Conservation (phyloP, 371 early-diverging fungal species). For the Capillidium rhysosporum region DNA sequence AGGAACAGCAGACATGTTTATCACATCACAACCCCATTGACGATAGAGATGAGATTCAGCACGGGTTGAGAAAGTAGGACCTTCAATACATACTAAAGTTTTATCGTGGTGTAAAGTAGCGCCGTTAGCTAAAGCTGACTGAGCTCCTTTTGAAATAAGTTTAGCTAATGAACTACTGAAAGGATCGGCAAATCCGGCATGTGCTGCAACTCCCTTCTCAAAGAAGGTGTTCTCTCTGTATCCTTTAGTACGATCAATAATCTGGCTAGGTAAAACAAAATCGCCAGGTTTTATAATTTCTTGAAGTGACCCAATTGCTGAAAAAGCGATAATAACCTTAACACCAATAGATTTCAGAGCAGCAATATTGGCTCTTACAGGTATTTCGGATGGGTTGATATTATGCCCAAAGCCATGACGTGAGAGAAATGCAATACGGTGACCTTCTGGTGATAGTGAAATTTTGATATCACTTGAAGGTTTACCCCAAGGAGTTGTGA, state of each 20-base stretch:
- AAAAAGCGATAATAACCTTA: slow-evolving; percentile 80
- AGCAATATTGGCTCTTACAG: slow-evolving; percentile 90
- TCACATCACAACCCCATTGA: slow-evolving; percentile 74
- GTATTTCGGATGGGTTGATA: slow-evolving; percentile 75
- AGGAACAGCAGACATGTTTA: slow-evolving; percentile 94
- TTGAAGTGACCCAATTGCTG: slow-evolving; percentile 79
- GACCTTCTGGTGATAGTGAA: slow-evolving; percentile 40
- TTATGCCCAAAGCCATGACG: slow-evolving; percentile 85
- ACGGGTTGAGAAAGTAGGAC: slow-evolving; percentile 89
- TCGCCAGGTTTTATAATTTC: slow-evolving; percentile 86
- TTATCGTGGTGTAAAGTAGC: slow-evolving; percentile 48
- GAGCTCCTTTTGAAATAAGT: slow-evolving; percentile 24
- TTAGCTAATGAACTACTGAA: slow-evolving; percentile 59
- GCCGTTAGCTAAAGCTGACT: slow-evolving; percentile 11
- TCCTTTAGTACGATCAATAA: slow-evolving; percentile 94
- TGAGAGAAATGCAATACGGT: slow-evolving; percentile 85
- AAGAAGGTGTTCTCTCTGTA: slow-evolving; percentile 70
- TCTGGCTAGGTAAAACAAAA: slow-evolving; percentile 82
- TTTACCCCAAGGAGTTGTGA: slow-evolving; percentile 87
- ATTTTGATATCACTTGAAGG: slow-evolving; percentile 57
- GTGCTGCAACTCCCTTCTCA: slow-evolving; percentile 78
- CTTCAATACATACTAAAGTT: slow-evolving; percentile 92
- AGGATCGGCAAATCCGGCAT: slow-evolving; percentile 87
- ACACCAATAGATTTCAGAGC: slow-evolving; percentile 88
- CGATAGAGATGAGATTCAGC: slow-evolving; percentile 94